Evolutionary conservation across 2,329 filamentous ascomycete species (phyloP), one percentile per base, ranked within the genome.

Genomic region (Sordariomycetes sp.): DNA sequence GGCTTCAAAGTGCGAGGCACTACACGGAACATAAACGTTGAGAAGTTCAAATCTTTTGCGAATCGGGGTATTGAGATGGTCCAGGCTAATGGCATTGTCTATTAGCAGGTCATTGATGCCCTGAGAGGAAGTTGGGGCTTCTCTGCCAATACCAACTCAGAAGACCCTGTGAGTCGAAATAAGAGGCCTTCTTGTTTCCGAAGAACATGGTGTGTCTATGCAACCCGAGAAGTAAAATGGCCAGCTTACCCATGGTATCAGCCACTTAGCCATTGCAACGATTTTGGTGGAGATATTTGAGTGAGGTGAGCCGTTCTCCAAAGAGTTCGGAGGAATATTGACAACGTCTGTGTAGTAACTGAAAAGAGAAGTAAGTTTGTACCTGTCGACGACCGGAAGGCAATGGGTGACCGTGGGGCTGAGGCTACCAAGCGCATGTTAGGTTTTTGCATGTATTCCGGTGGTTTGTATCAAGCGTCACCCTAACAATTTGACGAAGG

Each of bases 191-290:
- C 13, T 7, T 36, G 7, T 36, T 36, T 36, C 34, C 34, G 34
- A 36, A 36, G 13, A 36, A 7, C 74, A 76, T 25, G 74, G 72
- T 2, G 64, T 74, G 3, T 70, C 76, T 20, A 64, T 75, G 8
- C 64, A 68, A 12, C 72, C 73, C 0, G 63, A 64, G 52, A 65
- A 65, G 48, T 72, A 69, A 63, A 67, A 68, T 59, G 67, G 69
- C 1, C 61, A 60, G 4, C 61, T 71, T 0, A 60, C 74, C 0
- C 72, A 74, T 13, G 71, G 66, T 1, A 63, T 70, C 50, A 74
- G 72, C 59, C 62, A 67, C 20, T 65, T 69, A 10, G 59, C 59
- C 8, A 67, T 65, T 1, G 63, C 69, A 7, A 65, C 66, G 1
- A 58, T 67, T 17, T 56, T 70, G 3, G 62, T 68, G 0, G 59